A percentile compares a stretch with the other conserved stretches of the same genome.
phyloP scores from a whole-genome alignment of 2,329 filamentous ascomycete species.

The Penicillium italicum region DNA sequence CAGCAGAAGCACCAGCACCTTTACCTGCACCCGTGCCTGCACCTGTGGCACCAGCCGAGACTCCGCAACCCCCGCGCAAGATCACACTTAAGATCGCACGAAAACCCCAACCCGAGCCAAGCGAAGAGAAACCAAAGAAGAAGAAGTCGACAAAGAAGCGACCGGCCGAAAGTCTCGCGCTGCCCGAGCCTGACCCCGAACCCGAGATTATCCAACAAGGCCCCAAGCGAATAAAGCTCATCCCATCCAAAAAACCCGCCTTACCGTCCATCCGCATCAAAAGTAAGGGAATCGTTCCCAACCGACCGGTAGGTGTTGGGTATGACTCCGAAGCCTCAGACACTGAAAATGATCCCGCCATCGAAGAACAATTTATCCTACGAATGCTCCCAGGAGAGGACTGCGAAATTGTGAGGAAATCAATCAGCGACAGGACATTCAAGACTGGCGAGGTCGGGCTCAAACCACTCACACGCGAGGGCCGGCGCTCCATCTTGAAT shows the following conservation, averaged over 20 bases:
- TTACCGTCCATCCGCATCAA: slow-evolving; percentile 56
- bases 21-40: slow-evolving; percentile 4
- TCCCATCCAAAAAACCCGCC: slow-evolving; percentile 37
- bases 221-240: slow-evolving; percentile 41
- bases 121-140: slow-evolving; percentile 30
- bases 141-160: slow-evolving; percentile 42
- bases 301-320: slow-evolving; percentile 74
- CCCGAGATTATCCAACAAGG: slow-evolving; percentile 25
- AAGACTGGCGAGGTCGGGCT: slow-evolving; percentile 71
- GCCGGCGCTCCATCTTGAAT: slow-evolving; percentile 67
- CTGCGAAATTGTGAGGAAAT: slow-evolving; percentile 74
- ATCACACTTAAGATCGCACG: slow-evolving; percentile 42
- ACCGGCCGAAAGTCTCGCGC: slow-evolving; percentile 29
- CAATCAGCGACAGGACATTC: slow-evolving; percentile 72
- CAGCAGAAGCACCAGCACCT: slow-evolving; percentile 19
- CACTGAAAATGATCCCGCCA: slow-evolving; percentile 77
- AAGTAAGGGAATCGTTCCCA: slow-evolving; percentile 64
- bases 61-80: slow-evolving; percentile 36
- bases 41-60: slow-evolving; percentile 20
- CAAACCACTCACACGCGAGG: slow-evolving; percentile 68
- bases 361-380: slow-evolving; percentile 85
- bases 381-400: slow-evolving; percentile 84
- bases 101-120: slow-evolving; percentile 21
- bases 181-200: slow-evolving; percentile 28
- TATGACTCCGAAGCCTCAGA: slow-evolving; percentile 97